These are phyloP conservation scores for Triangularia setosa DNA, from an alignment of 2,329 filamentous ascomycete species.

Conservation along the genomic window DNA sequence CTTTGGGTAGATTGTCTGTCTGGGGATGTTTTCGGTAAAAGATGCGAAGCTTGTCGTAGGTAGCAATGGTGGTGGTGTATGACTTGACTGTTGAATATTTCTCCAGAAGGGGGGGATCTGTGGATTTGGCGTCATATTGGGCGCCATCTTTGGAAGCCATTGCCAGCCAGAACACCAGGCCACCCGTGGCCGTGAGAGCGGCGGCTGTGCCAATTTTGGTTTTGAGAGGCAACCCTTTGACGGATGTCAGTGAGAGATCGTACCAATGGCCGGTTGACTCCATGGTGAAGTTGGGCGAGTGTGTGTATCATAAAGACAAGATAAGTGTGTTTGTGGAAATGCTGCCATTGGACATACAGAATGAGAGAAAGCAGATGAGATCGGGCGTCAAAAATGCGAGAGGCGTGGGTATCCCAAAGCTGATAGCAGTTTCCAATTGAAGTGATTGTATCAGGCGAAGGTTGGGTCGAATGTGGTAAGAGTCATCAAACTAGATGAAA, in stretches of 20 bases:
- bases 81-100: constrained; percentile 68
- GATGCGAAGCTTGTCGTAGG: constrained; percentile 72
- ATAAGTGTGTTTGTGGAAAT: neutral
- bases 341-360: neutral
- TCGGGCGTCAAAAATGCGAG: neutral
- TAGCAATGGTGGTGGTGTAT: constrained; percentile 67
- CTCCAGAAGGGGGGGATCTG: constrained; percentile 75
- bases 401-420: neutral
- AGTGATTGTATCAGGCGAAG: constrained; percentile 14
- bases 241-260: neutral
- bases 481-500: constrained; percentile 2
- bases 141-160: neutral
- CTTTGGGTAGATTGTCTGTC: constrained; percentile 70
- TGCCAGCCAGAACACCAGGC: neutral
- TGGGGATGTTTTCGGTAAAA: constrained; percentile 83
- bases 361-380: neutral
- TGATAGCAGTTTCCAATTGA: neutral
- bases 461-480: constrained; percentile 16
- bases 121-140: constrained; percentile 41
- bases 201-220: neutral
- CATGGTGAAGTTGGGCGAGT: neutral
- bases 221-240: neutral
- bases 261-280: neutral
- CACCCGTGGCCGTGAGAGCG: neutral
- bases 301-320: neutral